These are phyloP conservation scores for Xerocomellus amylosporus DNA, from an alignment of 768 basidiomycete genomes.

Conservation along the genomic window DNA sequence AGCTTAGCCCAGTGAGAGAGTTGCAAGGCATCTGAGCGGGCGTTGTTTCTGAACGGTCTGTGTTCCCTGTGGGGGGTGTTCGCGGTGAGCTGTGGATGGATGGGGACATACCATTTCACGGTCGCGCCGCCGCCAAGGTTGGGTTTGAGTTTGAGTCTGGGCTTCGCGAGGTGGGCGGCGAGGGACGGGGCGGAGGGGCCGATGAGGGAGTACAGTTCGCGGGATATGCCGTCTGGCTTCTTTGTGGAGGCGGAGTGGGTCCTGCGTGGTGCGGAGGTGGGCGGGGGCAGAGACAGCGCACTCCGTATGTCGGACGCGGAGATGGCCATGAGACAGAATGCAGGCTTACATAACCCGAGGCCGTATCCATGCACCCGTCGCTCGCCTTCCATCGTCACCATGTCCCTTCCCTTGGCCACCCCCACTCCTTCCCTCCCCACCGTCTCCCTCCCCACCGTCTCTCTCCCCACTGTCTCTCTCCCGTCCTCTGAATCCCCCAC, in stretches of 20 bases:
- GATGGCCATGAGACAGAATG: conserved; percentile 47
- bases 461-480: not conserved
- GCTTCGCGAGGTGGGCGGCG: conserved; percentile 74
- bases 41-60: conserved; percentile 68
- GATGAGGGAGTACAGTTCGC: conserved; percentile 92
- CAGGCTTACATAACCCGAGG: not conserved
- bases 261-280: conserved; percentile 44
- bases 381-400: too few relatives aligned
- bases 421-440: not conserved
- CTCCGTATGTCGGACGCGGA: conserved; percentile 83
- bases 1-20: conserved; percentile 84
- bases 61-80: conserved; percentile 57
- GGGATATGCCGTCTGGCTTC: conserved; percentile 88
- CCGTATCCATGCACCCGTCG: too few relatives aligned
- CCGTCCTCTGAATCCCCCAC: too few relatives aligned
- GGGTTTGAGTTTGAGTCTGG: conserved; percentile 84
- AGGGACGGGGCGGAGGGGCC: conserved; percentile 90
- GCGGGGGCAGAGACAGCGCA: conserved; percentile 61
- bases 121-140: conserved; percentile 60
- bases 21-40: conserved; percentile 63
- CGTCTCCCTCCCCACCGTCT: not conserved
- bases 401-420: not conserved
- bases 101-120: conserved; percentile 63
- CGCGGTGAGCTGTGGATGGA: not conserved
- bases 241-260: conserved; percentile 36